phyloP scores from a whole-genome alignment of 208 protist genomes.

The Leishmania braziliensis region DNA sequence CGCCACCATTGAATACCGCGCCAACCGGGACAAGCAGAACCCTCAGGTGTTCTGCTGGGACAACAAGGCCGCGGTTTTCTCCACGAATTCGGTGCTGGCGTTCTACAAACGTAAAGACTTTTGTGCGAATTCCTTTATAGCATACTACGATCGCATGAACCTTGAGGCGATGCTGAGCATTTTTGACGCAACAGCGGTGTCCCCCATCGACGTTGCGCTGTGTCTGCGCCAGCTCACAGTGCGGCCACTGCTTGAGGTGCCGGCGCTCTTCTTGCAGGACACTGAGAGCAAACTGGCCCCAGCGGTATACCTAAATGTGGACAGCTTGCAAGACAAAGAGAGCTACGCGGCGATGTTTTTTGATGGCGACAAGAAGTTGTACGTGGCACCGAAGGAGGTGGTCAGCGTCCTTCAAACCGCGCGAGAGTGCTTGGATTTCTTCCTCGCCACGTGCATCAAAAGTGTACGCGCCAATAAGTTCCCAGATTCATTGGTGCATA shows the following conservation, averaged over 20 bases:
- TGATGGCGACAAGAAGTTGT: conserved; percentile 87
- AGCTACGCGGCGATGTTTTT: conserved; percentile 71
- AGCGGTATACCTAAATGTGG: conserved; percentile 38
- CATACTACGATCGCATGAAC: conserved; percentile 84
- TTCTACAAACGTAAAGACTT: conserved; percentile 53
- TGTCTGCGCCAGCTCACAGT: conserved; percentile 79
- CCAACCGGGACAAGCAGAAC: conserved; percentile 43
- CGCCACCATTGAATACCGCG: conserved; percentile 75
- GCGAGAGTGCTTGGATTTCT: conserved; percentile 87
- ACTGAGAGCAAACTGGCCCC: conserved; percentile 62
- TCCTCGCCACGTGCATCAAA: conserved; percentile 80
- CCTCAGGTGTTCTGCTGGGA: conserved; percentile 84
- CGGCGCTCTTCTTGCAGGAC: conserved; percentile 57
- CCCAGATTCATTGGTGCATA: conserved; percentile 53
- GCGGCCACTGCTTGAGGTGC: conserved; percentile 50
- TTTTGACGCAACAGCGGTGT: conserved; percentile 74
- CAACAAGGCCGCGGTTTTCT: conserved; percentile 66
- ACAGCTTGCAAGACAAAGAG: conserved; percentile 43
- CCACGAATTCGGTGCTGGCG: conserved; percentile 54
- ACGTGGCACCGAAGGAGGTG: conserved; percentile 51
- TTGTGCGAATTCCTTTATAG: conserved; percentile 51
- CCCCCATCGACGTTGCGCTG: conserved; percentile 68
- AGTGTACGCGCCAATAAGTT: conserved; percentile 75
- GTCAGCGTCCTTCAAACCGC: conserved; percentile 58
- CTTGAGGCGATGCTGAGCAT: conserved; percentile 76